Evolutionary conservation across 805 yeast species (phyloP), one percentile per base, ranked within the genome.

Genomic region (Kodamaea hsintzibuensis): DNA sequence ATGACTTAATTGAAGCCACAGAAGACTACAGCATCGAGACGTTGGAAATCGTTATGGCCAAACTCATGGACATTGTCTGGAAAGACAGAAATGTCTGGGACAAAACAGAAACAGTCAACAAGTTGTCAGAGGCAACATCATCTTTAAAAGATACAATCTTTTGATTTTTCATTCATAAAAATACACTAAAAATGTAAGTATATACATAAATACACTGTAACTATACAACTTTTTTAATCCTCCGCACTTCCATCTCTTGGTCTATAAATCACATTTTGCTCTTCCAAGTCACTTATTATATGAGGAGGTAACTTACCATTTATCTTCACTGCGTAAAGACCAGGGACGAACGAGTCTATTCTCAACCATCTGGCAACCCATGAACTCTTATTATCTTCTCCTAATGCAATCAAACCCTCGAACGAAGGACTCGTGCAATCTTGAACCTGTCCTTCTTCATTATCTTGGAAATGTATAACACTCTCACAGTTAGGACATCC

Each of bases 401-500:
- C 91, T 57, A 91, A 79, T 1, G 98, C 97, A 4, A 93, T 96
- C 35, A 89, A 76, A 0, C 99, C 99, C 75, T 93, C 99, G 67
- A 91, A 93, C 0, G 97, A 84, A 40, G 98, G 98, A 16, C 97
- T 91, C 5, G 98, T 95, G 70, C 97, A 91, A 65, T 91, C 97
- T 66, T 86, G 88, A 49, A 89, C 88, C 38, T 90, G 82, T 16
- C 88, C 84, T 50, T 91, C 96, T 63, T 95, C 97, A 55, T 86
- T 86, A 63, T 84, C 87, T 47, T 79, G 81, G 63, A 81, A 84
- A 60, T 88, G 91, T 63, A 93, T 79, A 27, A 93, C 83, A 51
- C 92, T 85, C 64, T 91, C 98, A 74, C 99, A 93, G 77, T 93
- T 93, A 12, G 99, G 98, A 71, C 99, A 93, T 6, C 98, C 98